Conservation (phyloP, 139 green algal species). For the Tetraselmis chui region DNA sequence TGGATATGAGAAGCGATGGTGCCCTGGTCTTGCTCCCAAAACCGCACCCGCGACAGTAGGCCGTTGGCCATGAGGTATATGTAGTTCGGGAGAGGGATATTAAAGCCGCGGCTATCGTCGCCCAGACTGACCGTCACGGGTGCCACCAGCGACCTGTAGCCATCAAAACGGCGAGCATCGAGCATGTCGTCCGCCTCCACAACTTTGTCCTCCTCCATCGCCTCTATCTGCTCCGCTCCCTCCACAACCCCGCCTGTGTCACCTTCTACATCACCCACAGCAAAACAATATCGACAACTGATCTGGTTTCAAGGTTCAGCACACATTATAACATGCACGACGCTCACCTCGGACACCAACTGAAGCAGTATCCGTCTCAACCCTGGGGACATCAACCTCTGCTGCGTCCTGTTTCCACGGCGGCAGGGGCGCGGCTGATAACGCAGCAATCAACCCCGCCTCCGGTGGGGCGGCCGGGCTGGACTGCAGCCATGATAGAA, state of each 20-base stretch:
- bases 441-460: conserved; percentile 40
- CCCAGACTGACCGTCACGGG: conserved; percentile 27
- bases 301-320: no score
- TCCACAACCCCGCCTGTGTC: no score
- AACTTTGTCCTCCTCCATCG: not conserved
- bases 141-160: conserved; percentile 45
- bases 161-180: conserved; percentile 35
- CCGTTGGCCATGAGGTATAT: not conserved
- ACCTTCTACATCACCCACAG: no score
- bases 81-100: not conserved
- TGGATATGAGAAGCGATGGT: not conserved
- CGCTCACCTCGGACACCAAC: no score
- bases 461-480: conserved; percentile 29
- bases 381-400: no score
- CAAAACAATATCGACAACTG: no score
- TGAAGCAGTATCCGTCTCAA: no score
- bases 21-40: not conserved
- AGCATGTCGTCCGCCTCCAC: conserved; percentile 21
- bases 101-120: not conserved
- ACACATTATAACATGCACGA: no score
- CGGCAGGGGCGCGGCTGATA: conserved; percentile 47
- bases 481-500: conserved; percentile 36
- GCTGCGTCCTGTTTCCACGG: not conserved
- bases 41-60: not conserved
- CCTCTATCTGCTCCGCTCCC: not conserved